Evolutionary conservation across 257 asterid genomes (phyloP), one percentile per base, ranked within the genome.

Genomic region (Leptodermis oblonga): DNA sequence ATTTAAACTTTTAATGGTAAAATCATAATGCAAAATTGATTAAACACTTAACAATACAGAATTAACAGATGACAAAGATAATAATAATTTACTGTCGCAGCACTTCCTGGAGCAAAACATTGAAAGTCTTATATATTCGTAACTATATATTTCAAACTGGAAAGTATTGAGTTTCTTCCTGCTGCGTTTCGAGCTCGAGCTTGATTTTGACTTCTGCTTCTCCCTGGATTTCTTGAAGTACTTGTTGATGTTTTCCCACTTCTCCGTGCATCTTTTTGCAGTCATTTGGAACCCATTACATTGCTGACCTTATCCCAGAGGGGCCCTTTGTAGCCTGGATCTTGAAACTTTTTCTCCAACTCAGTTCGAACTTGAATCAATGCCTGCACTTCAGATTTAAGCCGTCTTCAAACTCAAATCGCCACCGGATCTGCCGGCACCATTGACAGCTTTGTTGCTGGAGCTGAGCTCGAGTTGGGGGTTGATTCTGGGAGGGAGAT

Each of bases 201-300:
- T 49, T 10, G 25, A 11, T 13, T 22, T 17, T 49, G 55, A 20
- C 9, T 20, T 49, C 8, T 7, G 20, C 56, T 83, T 81, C 42
- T 85, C 87, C 70, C 74, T 81, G 1, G 70, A 82, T 76, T 74
- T 87, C 86, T 84, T 87, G 83, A 69, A 81, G 55, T 80, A 85
- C 70, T 87, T 85, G 63, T 83, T 85, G 67, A 87, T 83, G 30
- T 82, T 87, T 22, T 87, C 93, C 93, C 93, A 87, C 74, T 87
- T 87, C 77, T 87, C 88, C 78, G 83, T 87, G 77, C 90, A 85
- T 36, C 86, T 78, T 76, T 77, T 85, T 1, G 88, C 78, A 41
- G 69, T 83, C 20, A 86, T 75, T 17, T 66, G 70, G 74, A 59
- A 87, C 36, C 94, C 82, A 70, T 74, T 61, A 73, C 34, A 33